phyloP scores from a whole-genome alignment of 2,329 filamentous ascomycete species.

The Alternaria arbusti region DNA sequence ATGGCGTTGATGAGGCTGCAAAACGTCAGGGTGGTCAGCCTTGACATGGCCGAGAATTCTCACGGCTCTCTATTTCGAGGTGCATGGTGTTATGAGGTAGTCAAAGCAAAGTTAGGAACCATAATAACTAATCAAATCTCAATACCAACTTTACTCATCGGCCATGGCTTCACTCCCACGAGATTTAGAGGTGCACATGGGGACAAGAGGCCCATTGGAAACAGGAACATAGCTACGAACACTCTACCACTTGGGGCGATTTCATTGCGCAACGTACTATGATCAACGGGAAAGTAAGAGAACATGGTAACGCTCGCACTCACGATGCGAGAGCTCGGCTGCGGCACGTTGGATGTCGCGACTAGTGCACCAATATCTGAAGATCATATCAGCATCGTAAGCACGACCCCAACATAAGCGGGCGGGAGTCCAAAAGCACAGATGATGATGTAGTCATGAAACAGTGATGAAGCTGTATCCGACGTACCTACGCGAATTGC shows the following conservation, averaged over 20 bases:
- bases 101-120: background rate
- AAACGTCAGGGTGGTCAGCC: background rate
- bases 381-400: background rate
- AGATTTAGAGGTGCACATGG: background rate
- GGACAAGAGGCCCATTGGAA: background rate
- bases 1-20: background rate
- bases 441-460: background rate
- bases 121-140: background rate
- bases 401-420: background rate
- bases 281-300: background rate
- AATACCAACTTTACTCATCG: background rate
- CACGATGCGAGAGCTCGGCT: background rate
- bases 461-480: background rate
- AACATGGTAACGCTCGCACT: background rate
- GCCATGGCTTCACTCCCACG: background rate
- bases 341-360: background rate
- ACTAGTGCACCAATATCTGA: background rate
- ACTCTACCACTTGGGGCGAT: background rate
- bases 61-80: background rate
- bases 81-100: background rate
- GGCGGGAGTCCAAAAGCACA: background rate
- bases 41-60: background rate
- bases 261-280: background rate
- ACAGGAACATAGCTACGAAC: background rate
- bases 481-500: background rate